phyloP scores from a whole-genome alignment of 2,329 filamentous ascomycete species.

The Aspergillus sp. region DNA sequence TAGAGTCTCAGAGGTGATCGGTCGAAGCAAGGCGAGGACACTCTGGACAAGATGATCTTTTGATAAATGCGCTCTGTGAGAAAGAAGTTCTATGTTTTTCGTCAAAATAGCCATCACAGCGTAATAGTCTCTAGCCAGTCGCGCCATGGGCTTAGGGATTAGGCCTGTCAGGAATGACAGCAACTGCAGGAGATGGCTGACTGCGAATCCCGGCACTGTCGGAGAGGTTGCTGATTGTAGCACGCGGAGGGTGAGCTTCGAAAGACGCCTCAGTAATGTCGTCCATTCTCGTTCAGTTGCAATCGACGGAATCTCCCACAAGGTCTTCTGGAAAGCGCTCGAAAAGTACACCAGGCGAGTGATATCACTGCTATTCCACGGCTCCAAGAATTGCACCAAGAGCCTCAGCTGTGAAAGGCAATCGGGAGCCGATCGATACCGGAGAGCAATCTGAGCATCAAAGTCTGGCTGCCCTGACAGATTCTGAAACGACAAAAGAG shows the following conservation, averaged over 20 bases:
- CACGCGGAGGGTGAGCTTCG: slow-evolving; percentile 28
- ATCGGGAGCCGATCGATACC: slow-evolving; percentile 30
- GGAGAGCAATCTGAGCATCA: slow-evolving; percentile 40
- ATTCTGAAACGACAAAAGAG: slow-evolving; percentile 23
- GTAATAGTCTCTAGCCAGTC: slow-evolving; percentile 34
- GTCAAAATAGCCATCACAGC: slow-evolving; percentile 34
- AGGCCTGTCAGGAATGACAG: slow-evolving; percentile 32
- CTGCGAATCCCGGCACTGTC: slow-evolving; percentile 14
- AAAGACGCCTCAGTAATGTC: slow-evolving; percentile 34
- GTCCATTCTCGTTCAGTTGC: slow-evolving; percentile 38
- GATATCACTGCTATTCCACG: slow-evolving; percentile 40
- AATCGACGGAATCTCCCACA: slow-evolving; percentile 32
- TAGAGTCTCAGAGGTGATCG: slow-evolving; percentile 40
- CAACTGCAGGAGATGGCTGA: slow-evolving; percentile 30
- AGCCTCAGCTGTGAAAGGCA: slow-evolving; percentile 57
- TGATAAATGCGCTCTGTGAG: slow-evolving; percentile 14
- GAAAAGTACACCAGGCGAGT: slow-evolving; percentile 42
- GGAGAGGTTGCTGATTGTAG: slow-evolving; percentile 22
- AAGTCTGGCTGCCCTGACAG: slow-evolving; percentile 40
- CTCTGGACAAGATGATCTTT: slow-evolving; percentile 24
- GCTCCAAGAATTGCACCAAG: slow-evolving; percentile 61
- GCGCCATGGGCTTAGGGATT: slow-evolving; percentile 37
- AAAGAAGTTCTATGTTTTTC: slow-evolving; percentile 16
- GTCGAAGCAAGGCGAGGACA: slow-evolving; percentile 38
- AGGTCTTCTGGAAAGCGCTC: slow-evolving; percentile 35